Evolutionary conservation across 495 filamentous ascomycete species (phyloP), one percentile per base, ranked within the genome.

Genomic region (Umbilicaria muhlenbergii): DNA sequence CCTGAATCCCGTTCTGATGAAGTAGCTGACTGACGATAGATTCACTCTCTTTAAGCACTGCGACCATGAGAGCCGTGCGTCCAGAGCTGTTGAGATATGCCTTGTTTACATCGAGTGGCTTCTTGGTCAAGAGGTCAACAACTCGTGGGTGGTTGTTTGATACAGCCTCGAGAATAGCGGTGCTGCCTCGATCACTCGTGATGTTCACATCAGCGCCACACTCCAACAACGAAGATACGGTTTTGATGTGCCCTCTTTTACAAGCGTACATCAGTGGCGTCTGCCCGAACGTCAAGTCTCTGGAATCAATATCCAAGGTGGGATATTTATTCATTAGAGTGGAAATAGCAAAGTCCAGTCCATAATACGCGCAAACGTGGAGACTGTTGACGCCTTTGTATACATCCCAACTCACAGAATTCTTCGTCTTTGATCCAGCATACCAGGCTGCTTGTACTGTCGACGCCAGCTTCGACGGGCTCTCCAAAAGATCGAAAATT

Each of bases 201-300:
- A 39, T 19, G 34, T 58, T 56, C 2, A 56, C 39, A 11, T 38
- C 40, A 1, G 55, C 57, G 7, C 50, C 55, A 10, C 38, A 35
- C 11, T 46, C 44, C 3, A 60, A 42, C 3, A 60, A 45, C 15
- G 32, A 16, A 11, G 43, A 43, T 3, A 47, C 47, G 4, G 49
- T 48, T 8, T 36, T 34, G 14, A 18, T 39, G 21, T 60, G 47
- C 17, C 57, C 57, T 19, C 55, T 33, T 31, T 52, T 41, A 32
- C 52, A 53, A 11, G 57, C 57, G 24, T 55, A 58, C 46, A 56
- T 56, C 34, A 60, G 44, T n/a, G 57, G 50, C 16, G 57, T 60
- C 42, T 53, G 54, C 1, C 44, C 46, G 34, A 54, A 45, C 5
- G 34, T 51, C 4, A 44, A 47, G 28, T 60, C 57, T 19, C 37